Conservation (phyloP, 371 early-diverging fungal genomes). For the Syncephalis plumigaleata region DNA sequence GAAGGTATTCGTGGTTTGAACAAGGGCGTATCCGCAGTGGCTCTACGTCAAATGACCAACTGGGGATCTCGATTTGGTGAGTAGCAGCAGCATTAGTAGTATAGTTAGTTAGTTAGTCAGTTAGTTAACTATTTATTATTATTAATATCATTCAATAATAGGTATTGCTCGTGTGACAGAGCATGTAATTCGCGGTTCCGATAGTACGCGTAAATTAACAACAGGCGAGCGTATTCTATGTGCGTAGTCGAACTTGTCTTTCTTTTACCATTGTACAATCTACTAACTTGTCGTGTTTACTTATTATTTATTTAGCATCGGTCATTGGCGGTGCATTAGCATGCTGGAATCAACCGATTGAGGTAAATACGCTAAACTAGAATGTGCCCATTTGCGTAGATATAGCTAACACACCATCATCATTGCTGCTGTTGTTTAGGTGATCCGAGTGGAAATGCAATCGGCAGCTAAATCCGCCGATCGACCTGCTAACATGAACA, state of each 20-base stretch:
- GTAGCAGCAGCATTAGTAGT: no score
- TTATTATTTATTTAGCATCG: slow-evolving; percentile 30
- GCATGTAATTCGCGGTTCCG: not conserved
- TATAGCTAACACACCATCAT: no score
- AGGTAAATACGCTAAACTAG: no score
- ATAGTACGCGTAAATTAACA: slow-evolving; percentile 1
- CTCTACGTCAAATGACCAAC: slow-evolving; percentile 88
- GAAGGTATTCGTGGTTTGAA: slow-evolving; percentile 94
- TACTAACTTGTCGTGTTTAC: no score
- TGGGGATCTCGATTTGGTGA: slow-evolving; percentile 89
- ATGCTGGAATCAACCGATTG: slow-evolving; percentile 68
- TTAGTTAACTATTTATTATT: no score
- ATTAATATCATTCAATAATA: no score
- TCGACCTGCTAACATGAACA: slow-evolving; percentile 77
- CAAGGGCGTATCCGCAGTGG: slow-evolving; percentile 85
- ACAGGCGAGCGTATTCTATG: slow-evolving; percentile 1
- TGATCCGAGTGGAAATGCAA: slow-evolving; percentile 95
- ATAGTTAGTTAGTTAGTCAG: no score
- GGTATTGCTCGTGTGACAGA: slow-evolving; percentile 5
- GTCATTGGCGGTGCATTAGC: slow-evolving; percentile 76
- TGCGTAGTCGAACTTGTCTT: not conserved
- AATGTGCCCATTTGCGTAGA: not conserved
- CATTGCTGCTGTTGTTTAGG: slow-evolving; percentile 18
- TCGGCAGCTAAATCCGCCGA: slow-evolving; percentile 64
- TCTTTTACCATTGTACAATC: no score